Base-by-base conservation (phyloP, 345 rosid species). In the Citrus medica region DNA sequence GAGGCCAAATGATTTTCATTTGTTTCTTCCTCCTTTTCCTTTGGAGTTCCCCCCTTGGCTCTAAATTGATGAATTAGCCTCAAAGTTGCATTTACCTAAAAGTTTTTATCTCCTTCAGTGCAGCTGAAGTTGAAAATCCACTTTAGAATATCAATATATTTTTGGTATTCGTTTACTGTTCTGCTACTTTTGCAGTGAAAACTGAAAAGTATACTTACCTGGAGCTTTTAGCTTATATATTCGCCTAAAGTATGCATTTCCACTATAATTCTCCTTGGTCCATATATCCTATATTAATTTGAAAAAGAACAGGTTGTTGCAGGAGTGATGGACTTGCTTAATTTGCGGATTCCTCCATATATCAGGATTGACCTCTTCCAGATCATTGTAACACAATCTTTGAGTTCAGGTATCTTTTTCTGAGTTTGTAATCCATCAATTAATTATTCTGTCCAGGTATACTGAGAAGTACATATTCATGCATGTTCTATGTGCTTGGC, bases 291-390 rank as follows among this genome's bases (percentile, higher is more conserved):
- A 33, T 69, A 66, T 77, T 85, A 80, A 86, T 84, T 55, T 82
- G 86, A 77, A 76, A 56, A 59, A 77, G 73, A 82, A 83, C 91
- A 94, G 97, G 94, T 92, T 65, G 77, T 94, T 85, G 92, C 97
- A 65, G 98, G 98, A 70, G 97, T 89, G 69, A 86, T 94, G 93
- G 83, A 85, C 80, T 75, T 83, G 55, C 93, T 94, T 71, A 89
- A 86, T 83, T 73, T 92, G 92, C 79, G 69, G 77, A 92, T 93
- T 81, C 89, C 95, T 79, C 94, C 99, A 28, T 96, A 81, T 85
- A 79, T 94, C 77, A 88, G 98, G 87, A 87, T 89, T 46, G 99
- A 96, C 87, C 80, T 83, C 80, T 81, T 94, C 79, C 93, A 92
- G 85, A 86, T 86, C 77, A 86, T 90, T 71, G 78, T 94, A 75